Percentiles rank a stretch among this genome's conserved stretches.
phyloP scores from a whole-genome alignment of 805 yeast genomes.

The Schizosaccharomyces cryophilus region DNA sequence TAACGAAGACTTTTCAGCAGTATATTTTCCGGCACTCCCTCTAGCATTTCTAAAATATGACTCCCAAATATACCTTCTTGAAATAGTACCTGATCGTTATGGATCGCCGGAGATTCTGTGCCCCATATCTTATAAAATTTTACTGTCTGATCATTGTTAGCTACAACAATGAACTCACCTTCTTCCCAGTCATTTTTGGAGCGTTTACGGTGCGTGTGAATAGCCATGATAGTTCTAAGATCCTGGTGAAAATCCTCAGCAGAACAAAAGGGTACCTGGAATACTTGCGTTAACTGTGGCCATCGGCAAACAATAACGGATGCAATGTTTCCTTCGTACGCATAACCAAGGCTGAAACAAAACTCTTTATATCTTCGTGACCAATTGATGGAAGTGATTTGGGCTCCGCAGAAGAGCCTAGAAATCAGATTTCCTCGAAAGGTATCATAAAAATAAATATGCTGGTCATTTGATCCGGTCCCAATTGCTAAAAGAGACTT shows the following conservation, averaged over 20 bases:
- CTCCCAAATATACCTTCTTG: conserved; percentile 11
- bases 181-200: conserved; percentile 26
- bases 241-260: conserved; percentile 37
- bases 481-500: conserved; percentile 64
- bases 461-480: conserved; percentile 64
- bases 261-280: conserved; percentile 29
- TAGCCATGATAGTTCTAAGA: not conserved
- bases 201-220: conserved; percentile 28
- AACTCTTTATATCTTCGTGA: conserved; percentile 5
- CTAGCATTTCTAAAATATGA: conserved; percentile 11
- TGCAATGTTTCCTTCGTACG: not conserved
- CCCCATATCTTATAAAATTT: conserved; percentile 57
- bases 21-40: conserved; percentile 8
- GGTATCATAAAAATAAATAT: conserved; percentile 69
- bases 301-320: not conserved
- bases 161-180: conserved; percentile 33
- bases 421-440: conserved; percentile 46
- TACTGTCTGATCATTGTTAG: conserved; percentile 56
- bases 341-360: not conserved
- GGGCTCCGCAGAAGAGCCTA: conserved; percentile 35
- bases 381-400: conserved; percentile 15
- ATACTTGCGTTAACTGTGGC: conserved; percentile 12
- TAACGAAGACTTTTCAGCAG: not conserved
- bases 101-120: not conserved
- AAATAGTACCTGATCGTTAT: conserved; percentile 4